A percentile compares a stretch with the other conserved stretches of the same genome.
These are phyloP conservation scores for Barbarea vulgaris DNA, from an alignment of 345 rosid species.

Conservation along the genomic window DNA sequence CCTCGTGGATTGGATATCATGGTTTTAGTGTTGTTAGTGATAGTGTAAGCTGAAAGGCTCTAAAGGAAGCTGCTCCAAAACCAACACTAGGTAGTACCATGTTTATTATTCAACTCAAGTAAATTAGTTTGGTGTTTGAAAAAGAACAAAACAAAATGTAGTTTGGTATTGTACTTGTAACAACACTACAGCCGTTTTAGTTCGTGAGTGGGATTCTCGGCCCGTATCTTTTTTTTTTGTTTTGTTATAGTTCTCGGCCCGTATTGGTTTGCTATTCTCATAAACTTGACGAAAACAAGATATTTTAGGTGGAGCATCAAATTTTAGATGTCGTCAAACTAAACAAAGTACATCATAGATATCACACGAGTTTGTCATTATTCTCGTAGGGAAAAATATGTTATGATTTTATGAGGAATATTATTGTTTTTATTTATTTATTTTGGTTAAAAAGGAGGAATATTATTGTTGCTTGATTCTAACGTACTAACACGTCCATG, in stretches of 20 bases:
- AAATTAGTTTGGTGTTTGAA: too few species aligned
- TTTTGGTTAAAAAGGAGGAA: too few species aligned
- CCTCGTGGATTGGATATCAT: not conserved
- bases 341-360: not conserved
- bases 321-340: not conserved
- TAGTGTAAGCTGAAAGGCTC: too few species aligned
- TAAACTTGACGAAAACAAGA: not conserved
- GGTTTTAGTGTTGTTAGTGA: not conserved
- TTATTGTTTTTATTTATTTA: too few species aligned
- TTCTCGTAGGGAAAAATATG: not conserved
- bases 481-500: conserved; percentile 32
- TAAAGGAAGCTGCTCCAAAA: too few species aligned
- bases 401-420: not conserved
- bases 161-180: not conserved
- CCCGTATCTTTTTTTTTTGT: not conserved
- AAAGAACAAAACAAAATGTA: too few species aligned
- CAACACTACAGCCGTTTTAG: not conserved
- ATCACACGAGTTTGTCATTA: not conserved
- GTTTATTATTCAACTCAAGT: too few species aligned
- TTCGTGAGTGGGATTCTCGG: not conserved
- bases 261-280: not conserved
- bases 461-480: conserved; percentile 5
- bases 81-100: too few species aligned
- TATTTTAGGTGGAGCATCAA: not conserved
- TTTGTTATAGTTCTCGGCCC: not conserved